Evolutionary conservation across 2,329 filamentous ascomycete species (phyloP).

Genomic region (Venturia carpophila): DNA sequence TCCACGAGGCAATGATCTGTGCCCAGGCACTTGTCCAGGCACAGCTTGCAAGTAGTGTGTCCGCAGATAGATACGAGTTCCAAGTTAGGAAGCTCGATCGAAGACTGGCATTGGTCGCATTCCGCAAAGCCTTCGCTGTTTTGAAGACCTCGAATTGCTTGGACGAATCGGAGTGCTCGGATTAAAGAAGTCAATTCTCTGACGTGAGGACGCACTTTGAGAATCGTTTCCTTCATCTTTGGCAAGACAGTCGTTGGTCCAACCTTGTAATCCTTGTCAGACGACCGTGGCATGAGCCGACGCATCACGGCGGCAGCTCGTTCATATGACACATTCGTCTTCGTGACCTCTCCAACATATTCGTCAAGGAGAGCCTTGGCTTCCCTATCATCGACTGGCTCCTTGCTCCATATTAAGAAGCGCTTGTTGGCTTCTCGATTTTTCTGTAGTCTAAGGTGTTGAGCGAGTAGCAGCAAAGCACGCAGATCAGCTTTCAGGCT

Average conservation of each 20-base stretch:
- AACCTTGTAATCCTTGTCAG: conserved; percentile 23
- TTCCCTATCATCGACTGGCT: neutral
- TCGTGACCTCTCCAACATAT: neutral
- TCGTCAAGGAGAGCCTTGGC: neutral
- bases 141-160: neutral
- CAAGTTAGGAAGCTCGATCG: neutral
- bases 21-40: neutral
- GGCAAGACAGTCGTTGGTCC: neutral
- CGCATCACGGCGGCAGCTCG: neutral
- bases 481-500: neutral
- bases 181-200: neutral
- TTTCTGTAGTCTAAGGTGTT: neutral
- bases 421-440: neutral
- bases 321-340: neutral
- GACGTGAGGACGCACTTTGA: neutral
- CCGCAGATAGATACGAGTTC: conserved; percentile 8
- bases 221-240: neutral
- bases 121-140: neutral
- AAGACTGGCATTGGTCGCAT: neutral
- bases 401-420: neutral
- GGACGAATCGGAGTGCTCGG: neutral
- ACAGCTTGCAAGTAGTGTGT: neutral
- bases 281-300: conserved; percentile 18
- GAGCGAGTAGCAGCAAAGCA: neutral
- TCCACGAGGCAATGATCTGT: neutral